Base-by-base conservation (phyloP, 1,284 basidiomycete species). In the Trichosporon coremiiforme region DNA sequence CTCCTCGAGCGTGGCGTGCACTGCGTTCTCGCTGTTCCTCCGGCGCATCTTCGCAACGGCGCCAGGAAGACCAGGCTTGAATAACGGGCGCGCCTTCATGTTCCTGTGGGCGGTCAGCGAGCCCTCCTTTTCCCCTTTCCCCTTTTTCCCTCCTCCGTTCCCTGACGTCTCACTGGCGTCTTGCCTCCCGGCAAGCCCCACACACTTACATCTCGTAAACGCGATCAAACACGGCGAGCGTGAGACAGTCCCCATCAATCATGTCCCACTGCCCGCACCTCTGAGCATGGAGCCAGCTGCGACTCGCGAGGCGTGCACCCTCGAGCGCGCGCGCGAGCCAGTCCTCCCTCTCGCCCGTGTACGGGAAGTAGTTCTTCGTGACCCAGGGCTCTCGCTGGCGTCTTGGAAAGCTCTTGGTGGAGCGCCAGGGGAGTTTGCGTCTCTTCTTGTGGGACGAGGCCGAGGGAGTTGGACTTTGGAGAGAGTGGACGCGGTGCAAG, bases 341-440 rank as follows among this genome's bases (percentile, higher is more conserved):
- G 53, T 55, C 53, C 22, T 12, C 53, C 22, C 53, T 7, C 53
- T 25, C 53, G 2, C 53, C 53, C 9, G 53, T 55, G 25, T 25
- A 55, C 10, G 53, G 53, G 25, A 55, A 55, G 53, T 29, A 55
- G 22, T 12, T 55, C 53, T 55, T 55, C n/a, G 22, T 55, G 53
- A 55, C 22, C 53, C 53, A 55, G n/a, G 53, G 53, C 53, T 55
- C 53, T 4, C 22, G 53, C 22, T 55, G 53, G 8, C 25, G 53
- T 4, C 53, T 22, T 1, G 53, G 53, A 9, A 55, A 55, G 1
- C 22, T 13, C 53, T 55, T 55, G 22, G 53, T 29, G 4, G 8
- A 29, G 29, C 25, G 55, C 55, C 55, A 31, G 9, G 55, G 25
- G 12, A 31, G 25, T 17, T 17, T 57, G 6, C 25, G 55, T 3